Evolutionary conservation across 495 filamentous ascomycete genomes (phyloP).

Genomic region (Xylaria castorea): DNA sequence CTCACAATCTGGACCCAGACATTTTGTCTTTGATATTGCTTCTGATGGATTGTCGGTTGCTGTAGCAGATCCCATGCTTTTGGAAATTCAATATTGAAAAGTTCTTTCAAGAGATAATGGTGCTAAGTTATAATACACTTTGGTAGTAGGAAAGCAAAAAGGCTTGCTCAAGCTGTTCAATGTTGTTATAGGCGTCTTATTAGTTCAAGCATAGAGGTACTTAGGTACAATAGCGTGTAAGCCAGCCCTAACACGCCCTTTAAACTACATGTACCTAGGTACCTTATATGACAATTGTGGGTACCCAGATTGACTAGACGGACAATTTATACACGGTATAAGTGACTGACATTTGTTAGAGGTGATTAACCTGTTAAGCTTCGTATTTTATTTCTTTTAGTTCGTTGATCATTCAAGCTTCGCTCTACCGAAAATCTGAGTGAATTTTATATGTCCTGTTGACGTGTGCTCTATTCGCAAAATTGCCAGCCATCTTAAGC

Average conservation of each 20-base stretch:
- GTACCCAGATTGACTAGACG: not conserved
- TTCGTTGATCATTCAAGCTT: not conserved
- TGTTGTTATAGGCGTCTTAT: not conserved
- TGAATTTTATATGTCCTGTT: not conserved
- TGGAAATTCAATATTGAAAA: not conserved
- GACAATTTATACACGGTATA: not conserved
- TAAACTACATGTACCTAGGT: slow-evolving; percentile 27
- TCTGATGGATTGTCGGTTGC: slow-evolving; percentile 30
- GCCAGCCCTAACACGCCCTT: slow-evolving; percentile 20
- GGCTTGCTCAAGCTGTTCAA: not conserved
- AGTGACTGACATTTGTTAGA: too few relatives aligned
- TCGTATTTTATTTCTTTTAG: too few relatives aligned
- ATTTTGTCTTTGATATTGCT: slow-evolving; percentile 67
- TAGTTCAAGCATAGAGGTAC: not conserved
- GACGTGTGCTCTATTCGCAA: not conserved
- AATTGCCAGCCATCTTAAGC: not conserved
- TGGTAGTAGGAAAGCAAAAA: not conserved
- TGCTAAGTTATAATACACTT: not conserved
- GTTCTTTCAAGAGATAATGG: not conserved
- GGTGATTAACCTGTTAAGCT: too few relatives aligned
- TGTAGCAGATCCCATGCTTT: not conserved
- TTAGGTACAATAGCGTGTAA: slow-evolving; percentile 1
- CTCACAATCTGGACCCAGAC: slow-evolving; percentile 77
- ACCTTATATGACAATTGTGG: not conserved
- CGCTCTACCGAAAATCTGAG: not conserved